Evolutionary conservation across 106 monocot genomes (phyloP), one percentile per base, ranked within the genome.

Genomic region (Dendrobium chrysotoxum): DNA sequence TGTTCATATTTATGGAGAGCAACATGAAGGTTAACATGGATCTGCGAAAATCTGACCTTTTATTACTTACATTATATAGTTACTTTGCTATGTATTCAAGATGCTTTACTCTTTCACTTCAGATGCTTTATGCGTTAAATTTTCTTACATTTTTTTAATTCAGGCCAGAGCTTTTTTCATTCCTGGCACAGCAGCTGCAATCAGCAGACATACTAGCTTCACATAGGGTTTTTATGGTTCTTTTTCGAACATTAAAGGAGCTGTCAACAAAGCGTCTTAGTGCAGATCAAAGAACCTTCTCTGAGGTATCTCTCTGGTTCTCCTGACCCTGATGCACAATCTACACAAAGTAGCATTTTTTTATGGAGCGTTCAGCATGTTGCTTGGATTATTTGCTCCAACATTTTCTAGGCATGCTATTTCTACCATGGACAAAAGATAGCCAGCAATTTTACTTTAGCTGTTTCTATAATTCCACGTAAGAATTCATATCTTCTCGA

Each of bases 81-180:
- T 25, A 47, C 4, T 45, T 74, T 23, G 39, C n/a, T 21, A 74
- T 42, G 41, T 8, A 41, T 21, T 74, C 40, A 72, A 18, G 38
- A 39, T 72, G 72, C 31, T 39, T 72, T 72, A 12, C 16, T 72
- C 20, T 40, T 72, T 72, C 39, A 39, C 17, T 40, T 40, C 30
- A 21, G 17, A 74, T 74, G 73, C 35, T 73, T 41, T 40, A 40
- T 38, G 40, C 41, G 73, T 40, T 74, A 35, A 70, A 35, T 35
- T 35, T 35, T 70, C 35, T 40, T 40, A 21, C 17, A 40, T 74
- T 10, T 86, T 73, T 38, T 77, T 66, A 67, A 35, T 81, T 83
- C 83, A 98, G 97, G 98, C 95, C 98, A 40, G 98, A 98, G 31
- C 85, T 98, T 46, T 95, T 98, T 73, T 93, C 98, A 61, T 54